Evolutionary conservation across 2,329 filamentous ascomycete genomes (phyloP), one percentile per base, ranked within the genome.

Genomic region (Fusarium virguliforme): DNA sequence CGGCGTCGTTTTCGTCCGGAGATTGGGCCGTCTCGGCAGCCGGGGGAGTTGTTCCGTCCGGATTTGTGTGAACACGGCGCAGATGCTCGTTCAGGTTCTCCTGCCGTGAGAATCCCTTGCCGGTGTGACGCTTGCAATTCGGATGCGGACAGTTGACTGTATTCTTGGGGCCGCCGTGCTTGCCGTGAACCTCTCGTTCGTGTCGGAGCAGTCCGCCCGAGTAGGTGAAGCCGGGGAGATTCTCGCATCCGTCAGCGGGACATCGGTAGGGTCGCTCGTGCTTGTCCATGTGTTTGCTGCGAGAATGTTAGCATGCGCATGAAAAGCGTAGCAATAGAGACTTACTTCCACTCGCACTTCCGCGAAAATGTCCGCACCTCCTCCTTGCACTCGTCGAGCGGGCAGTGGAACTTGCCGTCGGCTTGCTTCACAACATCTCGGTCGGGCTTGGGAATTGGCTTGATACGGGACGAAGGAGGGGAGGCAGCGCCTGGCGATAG

Each of bases 281-380:
- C 80, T 97, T 97, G 83, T 98, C 95, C 95, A 98, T 98, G 80
- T 98, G 95, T 83, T 98, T 98, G 79, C 94, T 97, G 72, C 7
- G 18, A 30, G 60, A 9, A 30, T 32, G 68, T 81, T 72, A 81
- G 75, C 70, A 61, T 62, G 53, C 5, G 35, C 26, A 24, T 15
- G 41, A 18, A 4, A 40, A 54, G 32, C 4, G 64, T 40, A n/a
- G 64, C 4, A 10, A 62, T 32, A 35, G n/a, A 62, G 32, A 88
- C 93, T 88, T 85, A 96, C 94, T 92, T 97, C 94, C 94, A 98
- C 83, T 97, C 95, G 83, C 95, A 97, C 74, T 94, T 95, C 70
- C 94, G 89, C 60, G 89, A 87, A 78, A 97, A 98, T 12, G 87
- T 87, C 48, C 86, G 87, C 6, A 86, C 76, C 6, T 90, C 86